Evolutionary conservation across 768 basidiomycete genomes (phyloP).

Genomic region (Polyporus arcularius): DNA sequence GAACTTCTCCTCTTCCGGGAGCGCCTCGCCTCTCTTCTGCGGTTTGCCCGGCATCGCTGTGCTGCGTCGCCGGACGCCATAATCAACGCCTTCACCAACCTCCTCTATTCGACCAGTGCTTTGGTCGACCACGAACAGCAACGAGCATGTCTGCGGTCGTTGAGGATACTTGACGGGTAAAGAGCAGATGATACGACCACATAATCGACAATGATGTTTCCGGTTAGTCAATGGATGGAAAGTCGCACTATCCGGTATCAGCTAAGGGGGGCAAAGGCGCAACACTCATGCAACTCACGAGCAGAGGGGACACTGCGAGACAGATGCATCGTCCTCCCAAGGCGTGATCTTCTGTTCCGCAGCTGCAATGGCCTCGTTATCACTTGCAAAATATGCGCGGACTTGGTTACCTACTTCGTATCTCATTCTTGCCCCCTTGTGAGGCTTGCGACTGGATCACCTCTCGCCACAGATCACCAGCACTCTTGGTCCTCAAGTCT

Average conservation of each 20-base stretch:
- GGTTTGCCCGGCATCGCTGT: constrained; percentile 35
- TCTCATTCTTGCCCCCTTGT: constrained; percentile 55
- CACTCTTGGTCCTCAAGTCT: constrained; percentile 58
- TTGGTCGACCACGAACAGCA: constrained; percentile 84
- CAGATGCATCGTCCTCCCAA: constrained; percentile 85
- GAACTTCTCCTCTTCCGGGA: constrained; percentile 76
- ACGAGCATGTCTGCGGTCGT: constrained; percentile 69
- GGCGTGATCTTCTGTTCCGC: constrained; percentile 93
- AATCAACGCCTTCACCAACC: constrained; percentile 81
- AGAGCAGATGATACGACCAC: constrained; percentile 90
- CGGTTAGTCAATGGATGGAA: constrained; percentile 92
- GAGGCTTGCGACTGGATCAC: constrained; percentile 48
- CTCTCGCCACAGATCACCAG: constrained; percentile 71
- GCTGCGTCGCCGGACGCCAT: constrained; percentile 66
- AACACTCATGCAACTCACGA: constrained; percentile 46
- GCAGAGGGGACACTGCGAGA: constrained; percentile 85
- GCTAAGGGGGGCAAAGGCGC: background rate
- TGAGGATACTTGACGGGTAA: constrained; percentile 75
- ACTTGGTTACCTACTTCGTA: constrained; percentile 55
- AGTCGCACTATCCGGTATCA: constrained; percentile 45
- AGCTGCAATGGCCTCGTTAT: constrained; percentile 37
- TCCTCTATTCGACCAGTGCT: constrained; percentile 79
- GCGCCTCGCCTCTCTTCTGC: constrained; percentile 36
- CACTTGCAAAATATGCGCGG: background rate
- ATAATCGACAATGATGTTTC: constrained; percentile 95